These are phyloP conservation scores for Graphilbum sp. DNA, from an alignment of 2,329 filamentous ascomycete genomes.

Conservation along the genomic window DNA sequence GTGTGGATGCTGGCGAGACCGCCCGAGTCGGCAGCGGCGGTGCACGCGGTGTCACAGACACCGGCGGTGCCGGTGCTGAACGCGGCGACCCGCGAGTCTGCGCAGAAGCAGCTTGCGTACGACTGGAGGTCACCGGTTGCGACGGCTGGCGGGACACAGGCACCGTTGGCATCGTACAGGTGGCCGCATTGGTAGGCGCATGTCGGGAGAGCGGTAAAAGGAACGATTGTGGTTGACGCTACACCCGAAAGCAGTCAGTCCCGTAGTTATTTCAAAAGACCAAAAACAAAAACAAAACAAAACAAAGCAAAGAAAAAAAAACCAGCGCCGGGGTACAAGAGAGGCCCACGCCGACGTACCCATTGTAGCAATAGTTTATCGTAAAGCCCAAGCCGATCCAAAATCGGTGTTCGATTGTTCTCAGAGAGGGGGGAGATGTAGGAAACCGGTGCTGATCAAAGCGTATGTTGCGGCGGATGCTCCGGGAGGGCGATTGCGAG, in stretches of 20 bases:
- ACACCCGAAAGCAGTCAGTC: background rate
- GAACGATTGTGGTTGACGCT: conserved; percentile 33
- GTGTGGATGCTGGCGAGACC: conserved; percentile 42
- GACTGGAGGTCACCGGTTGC: conserved; percentile 29
- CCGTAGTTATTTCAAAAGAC: too few species aligned
- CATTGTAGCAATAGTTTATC: too few species aligned
- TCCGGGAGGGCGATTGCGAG: too few species aligned
- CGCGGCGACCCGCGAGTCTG: conserved; percentile 37
- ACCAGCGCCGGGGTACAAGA: too few species aligned
- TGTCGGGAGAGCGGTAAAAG: conserved; percentile 40
- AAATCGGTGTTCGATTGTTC: too few species aligned
- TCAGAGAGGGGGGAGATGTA: too few species aligned
- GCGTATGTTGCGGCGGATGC: too few species aligned
- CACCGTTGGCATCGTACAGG: conserved; percentile 54
- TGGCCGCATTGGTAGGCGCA: conserved; percentile 43
- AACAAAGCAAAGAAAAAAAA: too few species aligned
- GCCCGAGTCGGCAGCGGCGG: conserved; percentile 23
- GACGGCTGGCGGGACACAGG: conserved; percentile 46
- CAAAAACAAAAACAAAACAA: too few species aligned
- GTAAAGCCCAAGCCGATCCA: too few species aligned
- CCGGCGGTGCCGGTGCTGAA: conserved; percentile 40
- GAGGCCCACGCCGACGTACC: too few species aligned
- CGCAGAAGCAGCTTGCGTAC: conserved; percentile 61
- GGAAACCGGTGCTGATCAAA: too few species aligned
- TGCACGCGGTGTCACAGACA: conserved; percentile 47